phyloP scores from a whole-genome alignment of 192 early-diverging fungal genomes.

The Thamnidium elegans region DNA sequence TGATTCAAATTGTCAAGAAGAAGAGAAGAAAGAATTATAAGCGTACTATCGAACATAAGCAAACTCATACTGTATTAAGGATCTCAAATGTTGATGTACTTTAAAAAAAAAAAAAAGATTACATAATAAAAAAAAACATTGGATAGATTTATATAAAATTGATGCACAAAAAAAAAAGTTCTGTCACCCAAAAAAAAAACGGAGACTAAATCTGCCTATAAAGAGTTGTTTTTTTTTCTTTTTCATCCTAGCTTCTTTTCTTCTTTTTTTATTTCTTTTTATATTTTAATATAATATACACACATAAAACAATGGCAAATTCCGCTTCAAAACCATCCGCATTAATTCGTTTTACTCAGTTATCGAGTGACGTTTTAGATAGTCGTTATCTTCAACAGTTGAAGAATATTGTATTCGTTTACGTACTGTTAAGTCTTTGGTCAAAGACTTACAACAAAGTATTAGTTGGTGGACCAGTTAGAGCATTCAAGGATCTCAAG shows the following conservation, averaged over 20 bases:
- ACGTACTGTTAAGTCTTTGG: constrained; percentile 53
- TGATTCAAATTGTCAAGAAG: constrained; percentile 73
- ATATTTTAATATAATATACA: not conserved
- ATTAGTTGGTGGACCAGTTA: constrained; percentile 52
- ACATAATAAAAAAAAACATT: constrained; percentile 5
- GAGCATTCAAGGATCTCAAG: constrained; percentile 47
- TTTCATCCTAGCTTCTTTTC: not conserved
- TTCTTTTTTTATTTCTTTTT: not conserved
- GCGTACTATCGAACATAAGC: constrained; percentile 65
- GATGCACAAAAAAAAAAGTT: not conserved
- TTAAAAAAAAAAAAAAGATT: not conserved
- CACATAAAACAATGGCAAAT: constrained; percentile 2
- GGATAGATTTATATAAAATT: no score
- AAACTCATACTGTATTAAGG: constrained; percentile 71
- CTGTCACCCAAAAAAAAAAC: constrained; percentile 3
- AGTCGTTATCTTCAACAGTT: constrained; percentile 3
- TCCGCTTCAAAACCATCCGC: not conserved
- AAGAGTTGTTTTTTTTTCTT: not conserved
- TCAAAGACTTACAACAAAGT: constrained; percentile 45
- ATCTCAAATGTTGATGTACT: constrained; percentile 63
- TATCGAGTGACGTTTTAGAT: constrained; percentile 6
- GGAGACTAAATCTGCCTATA: not conserved
- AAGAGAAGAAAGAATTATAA: constrained; percentile 76
- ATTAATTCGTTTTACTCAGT: not conserved
- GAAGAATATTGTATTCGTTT: constrained; percentile 61